Percentiles rank a stretch among this genome's conserved stretches.
Conservation (phyloP, 164 flowering plant genomes). For the Vitis cinerea region DNA sequence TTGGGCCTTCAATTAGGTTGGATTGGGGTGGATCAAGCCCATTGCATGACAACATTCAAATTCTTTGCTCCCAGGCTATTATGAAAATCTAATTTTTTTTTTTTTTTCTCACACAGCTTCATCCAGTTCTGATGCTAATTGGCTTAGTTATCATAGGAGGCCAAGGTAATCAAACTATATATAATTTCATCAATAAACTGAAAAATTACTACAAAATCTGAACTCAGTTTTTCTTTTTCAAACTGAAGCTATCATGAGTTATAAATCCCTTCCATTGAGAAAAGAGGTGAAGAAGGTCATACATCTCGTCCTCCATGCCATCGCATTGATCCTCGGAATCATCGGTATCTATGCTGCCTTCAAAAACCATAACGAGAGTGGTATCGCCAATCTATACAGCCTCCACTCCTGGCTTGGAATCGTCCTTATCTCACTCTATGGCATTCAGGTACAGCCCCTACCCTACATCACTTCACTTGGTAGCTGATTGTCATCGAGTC, state of each 20-base stretch:
- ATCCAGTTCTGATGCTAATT: constrained; percentile 90
- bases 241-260: constrained; percentile 80
- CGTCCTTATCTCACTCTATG: constrained; percentile 68
- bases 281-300: constrained; percentile 77
- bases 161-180: constrained; percentile 58
- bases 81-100: background rate
- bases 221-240: too few relatives aligned
- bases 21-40: too few relatives aligned
- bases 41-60: too few relatives aligned
- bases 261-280: constrained; percentile 64
- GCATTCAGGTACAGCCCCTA: constrained; percentile 62
- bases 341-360: constrained; percentile 79
- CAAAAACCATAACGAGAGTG: constrained; percentile 81
- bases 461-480: background rate
- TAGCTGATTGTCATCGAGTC: background rate
- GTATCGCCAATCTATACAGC: constrained; percentile 84
- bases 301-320: constrained; percentile 72
- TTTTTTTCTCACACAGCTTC: constrained; percentile 53
- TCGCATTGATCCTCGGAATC: constrained; percentile 74
- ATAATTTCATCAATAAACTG: too few relatives aligned
- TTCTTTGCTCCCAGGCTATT: background rate
- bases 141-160: constrained; percentile 90
- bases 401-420: constrained; percentile 96
- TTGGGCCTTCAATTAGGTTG: too few relatives aligned
- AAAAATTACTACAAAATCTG: too few relatives aligned